Evolutionary conservation across 1,284 basidiomycete genomes (phyloP), one percentile per base, ranked within the genome.

Genomic region (Kwoniella shivajii): DNA sequence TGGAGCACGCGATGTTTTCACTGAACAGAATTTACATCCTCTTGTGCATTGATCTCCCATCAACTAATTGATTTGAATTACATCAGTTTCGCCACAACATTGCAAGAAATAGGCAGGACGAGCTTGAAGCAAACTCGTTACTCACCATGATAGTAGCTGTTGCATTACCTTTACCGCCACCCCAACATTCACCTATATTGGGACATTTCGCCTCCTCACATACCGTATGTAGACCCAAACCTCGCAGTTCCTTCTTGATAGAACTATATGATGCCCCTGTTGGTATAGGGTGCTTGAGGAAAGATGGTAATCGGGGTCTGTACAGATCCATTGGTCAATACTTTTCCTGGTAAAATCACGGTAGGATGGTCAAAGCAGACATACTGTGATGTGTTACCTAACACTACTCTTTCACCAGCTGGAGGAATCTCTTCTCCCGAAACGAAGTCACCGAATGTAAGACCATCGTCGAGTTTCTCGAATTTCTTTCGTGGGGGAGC

Each of bases 41-140:
- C 96, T 86, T 14, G 96, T 99, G 74, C 96, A 99, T 11, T 92
- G 96, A 79, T 99, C 95, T n/a, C 96, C 96, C 96, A 99, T 99
- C 31, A 99, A 81, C 92, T 94, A 66, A 4, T n/a, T 6, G 33
- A 20, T 16, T 49, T 26, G 29, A 9, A 24, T 4, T 20, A 29
- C 16, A 46, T 27, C 33, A 36, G 16, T 18, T 27, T 26, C n/a
- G n/a, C n/a, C n/a, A n/a, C n/a, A n/a, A n/a, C n/a, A n/a, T n/a
- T n/a, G n/a, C n/a, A n/a, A n/a, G n/a, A n/a, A n/a, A n/a, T n/a
- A n/a, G n/a, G n/a, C n/a, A n/a, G n/a, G n/a, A n/a, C n/a, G 26
- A 38, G 48, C 48, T 50, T 16, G 4, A 29, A 10, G 10, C 13
- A 5, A 27, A 16, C 36, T 22, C 20, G 16, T 31, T 11, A 71